Base-by-base conservation (phyloP, 2,329 filamentous ascomycete species). In the Sclerotinia trifoliorum region DNA sequence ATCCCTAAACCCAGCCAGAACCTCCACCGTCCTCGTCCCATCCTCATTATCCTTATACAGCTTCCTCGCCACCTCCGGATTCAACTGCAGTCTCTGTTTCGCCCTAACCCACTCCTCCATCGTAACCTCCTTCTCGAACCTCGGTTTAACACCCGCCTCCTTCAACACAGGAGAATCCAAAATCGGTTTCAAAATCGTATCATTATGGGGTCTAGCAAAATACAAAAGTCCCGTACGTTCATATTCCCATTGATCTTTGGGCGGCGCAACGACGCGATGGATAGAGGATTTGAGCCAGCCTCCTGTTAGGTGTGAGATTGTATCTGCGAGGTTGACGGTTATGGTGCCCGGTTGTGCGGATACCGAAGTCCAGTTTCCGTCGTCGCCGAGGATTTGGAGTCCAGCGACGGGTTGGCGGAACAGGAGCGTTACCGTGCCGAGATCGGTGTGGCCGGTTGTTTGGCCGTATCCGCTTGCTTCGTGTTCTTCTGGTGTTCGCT, bases 401-500 rank as follows among this genome's bases (percentile, higher is more conserved):
- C 82, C 85, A 0, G 85, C 84, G 0, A 88, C 82, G 0, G 85
- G 86, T 70, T 88, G 86, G 0, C 85, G 80, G 78, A 88, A 87
- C 0, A 88, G 79, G 3, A 88, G 77, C 0, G 85, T 87, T 0
- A 87, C 79, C 0, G 83, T 83, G 0, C 85, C 85, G 0, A 87
- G 76, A 69, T 88, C 85, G 0, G 85, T 87, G 72, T 88, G 85
- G 0, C 85, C 85, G 0, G 78, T 78, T 0, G 79, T 78, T 71
- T 83, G 83, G 0, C 85, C 77, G 26, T 78, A 76, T 0, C 80
- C 81, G 1, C 80, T 78, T 51, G 78, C 79, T 42, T 79, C 80
- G 68, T 82, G 82, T 32, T 84, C 81, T n/a, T 83, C 80, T 0
- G 79, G 74, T 0, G 78, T 81, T 48, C 85, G 83, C 0, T 81